Percentiles rank a stretch among this genome's conserved stretches.
phyloP scores from a whole-genome alignment of 345 rosid genomes.

The Citrus medica region DNA sequence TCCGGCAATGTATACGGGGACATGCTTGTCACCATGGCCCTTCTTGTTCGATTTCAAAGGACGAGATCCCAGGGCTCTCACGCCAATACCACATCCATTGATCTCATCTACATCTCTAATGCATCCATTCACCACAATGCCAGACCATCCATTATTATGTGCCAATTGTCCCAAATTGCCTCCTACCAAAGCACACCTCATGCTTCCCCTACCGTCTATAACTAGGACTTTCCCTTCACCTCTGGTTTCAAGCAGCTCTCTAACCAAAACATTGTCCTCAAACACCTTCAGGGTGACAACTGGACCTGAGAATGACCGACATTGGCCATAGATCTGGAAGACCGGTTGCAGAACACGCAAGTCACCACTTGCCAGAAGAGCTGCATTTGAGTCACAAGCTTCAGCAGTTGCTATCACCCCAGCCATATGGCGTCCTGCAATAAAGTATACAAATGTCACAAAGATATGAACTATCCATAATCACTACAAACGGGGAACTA shows the following conservation, averaged over 20 bases:
- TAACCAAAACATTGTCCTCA: slow-evolving; percentile 80
- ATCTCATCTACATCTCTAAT: slow-evolving; percentile 88
- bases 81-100: slow-evolving; percentile 65
- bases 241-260: slow-evolving; percentile 63
- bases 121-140: slow-evolving; percentile 76
- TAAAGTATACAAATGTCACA: neutral
- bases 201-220: slow-evolving; percentile 89
- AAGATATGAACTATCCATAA: neutral
- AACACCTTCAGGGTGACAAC: slow-evolving; percentile 73
- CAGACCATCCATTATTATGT: slow-evolving; percentile 83
- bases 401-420: slow-evolving; percentile 73
- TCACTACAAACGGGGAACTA: neutral
- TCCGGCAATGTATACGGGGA: slow-evolving; percentile 55
- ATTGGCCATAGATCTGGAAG: slow-evolving; percentile 75
- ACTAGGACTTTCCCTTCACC: slow-evolving; percentile 85
- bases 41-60: slow-evolving; percentile 76
- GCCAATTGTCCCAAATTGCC: slow-evolving; percentile 73
- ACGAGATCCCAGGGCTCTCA: slow-evolving; percentile 76
- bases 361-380: slow-evolving; percentile 55
- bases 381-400: slow-evolving; percentile 73
- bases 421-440: slow-evolving; percentile 34
- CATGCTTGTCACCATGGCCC: slow-evolving; percentile 75
- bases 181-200: slow-evolving; percentile 78
- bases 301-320: slow-evolving; percentile 65
- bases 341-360: slow-evolving; percentile 63